Base-by-base conservation (phyloP, 164 flowering plant genomes). In the Santalum album region DNA sequence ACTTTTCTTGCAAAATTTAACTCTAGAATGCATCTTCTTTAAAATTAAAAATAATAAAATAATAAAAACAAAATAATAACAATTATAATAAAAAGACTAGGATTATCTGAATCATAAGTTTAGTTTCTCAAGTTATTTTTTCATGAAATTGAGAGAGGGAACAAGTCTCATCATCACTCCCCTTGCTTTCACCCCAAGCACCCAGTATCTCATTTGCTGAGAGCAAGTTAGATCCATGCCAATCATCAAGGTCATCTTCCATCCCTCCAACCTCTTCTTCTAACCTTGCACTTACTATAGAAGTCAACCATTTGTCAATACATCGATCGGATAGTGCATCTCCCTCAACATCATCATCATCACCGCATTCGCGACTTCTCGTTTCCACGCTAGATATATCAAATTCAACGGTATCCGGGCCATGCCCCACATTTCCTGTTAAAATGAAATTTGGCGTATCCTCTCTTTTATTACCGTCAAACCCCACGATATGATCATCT, bases 161-260 rank as follows among this genome's bases (percentile, higher is more conserved):
- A 38, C 63, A 46, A 16, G 64, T 57, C 26, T 73, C 79, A 60
- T n/a, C n/a, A n/a, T 81, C 81, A n/a, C n/a, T n/a, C 19, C 56
- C 59, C 58, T 84, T 69, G 58, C 67, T 74, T 58, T 75, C 69
- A 54, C 75, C 73, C 98, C 98, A 84, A 11, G 66, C 53, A 47
- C 76, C 65, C 26, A 87, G 69, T 53, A 84, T 84, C 55, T 81
- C 84, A 58, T 63, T 7, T 20, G 87, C 92, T 1, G 92, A 73
- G 7, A 87, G 91, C 53, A 60, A 27, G n/a, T 65, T 49, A 1
- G 74, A 55, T 26, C 36, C 62, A 16, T 27, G 19, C n/a, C n/a
- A n/a, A n/a, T n/a, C n/a, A n/a, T n/a, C n/a, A 51, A 45, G 16
- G 29, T 67, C 75, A 45, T 54, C 46, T 27, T 39, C 61, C 12